Evolutionary conservation across 352 stramenopile species (phyloP).

Genomic region (Globisporangium acanthophoron): DNA sequence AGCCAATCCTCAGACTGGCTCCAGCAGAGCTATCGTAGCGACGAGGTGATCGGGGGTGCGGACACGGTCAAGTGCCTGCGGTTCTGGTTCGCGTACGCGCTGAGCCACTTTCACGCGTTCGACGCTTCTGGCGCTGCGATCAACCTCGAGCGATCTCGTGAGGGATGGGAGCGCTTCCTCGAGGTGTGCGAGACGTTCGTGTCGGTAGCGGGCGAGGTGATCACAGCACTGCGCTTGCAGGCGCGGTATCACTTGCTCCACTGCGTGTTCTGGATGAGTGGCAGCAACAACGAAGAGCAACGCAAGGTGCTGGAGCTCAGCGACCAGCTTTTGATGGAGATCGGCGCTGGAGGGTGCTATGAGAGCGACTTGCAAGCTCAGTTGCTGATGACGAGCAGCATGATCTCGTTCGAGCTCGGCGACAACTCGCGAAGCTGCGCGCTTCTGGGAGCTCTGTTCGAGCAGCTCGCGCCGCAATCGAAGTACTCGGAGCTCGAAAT

Average conservation of each 20-base stretch:
- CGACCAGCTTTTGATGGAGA: constrained; percentile 1
- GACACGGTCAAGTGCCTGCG: constrained; percentile 19
- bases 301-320: background rate
- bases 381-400: constrained; percentile 35
- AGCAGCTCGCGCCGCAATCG: constrained; percentile 1
- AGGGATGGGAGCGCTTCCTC: constrained; percentile 42
- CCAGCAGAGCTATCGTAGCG: background rate
- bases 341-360: constrained; percentile 2
- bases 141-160: constrained; percentile 33
- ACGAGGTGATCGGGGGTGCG: background rate
- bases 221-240: constrained; percentile 17
- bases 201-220: constrained; percentile 7
- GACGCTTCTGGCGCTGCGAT: constrained; percentile 37
- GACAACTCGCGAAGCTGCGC: constrained; percentile 12
- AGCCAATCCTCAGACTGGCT: constrained; percentile 18
- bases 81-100: constrained; percentile 56
- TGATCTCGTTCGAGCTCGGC: constrained; percentile 33
- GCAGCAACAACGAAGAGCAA: constrained; percentile 17
- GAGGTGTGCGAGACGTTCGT: background rate
- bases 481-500: constrained; percentile 30
- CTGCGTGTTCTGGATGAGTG: constrained; percentile 35
- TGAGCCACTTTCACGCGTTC: constrained; percentile 47
- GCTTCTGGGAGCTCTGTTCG: constrained; percentile 20
- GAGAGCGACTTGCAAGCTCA: constrained; percentile 11
- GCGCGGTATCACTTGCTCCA: constrained; percentile 26